These are phyloP conservation scores for Stipa capillata DNA, from an alignment of 176 grass and related monocot genomes.

Conservation along the genomic window DNA sequence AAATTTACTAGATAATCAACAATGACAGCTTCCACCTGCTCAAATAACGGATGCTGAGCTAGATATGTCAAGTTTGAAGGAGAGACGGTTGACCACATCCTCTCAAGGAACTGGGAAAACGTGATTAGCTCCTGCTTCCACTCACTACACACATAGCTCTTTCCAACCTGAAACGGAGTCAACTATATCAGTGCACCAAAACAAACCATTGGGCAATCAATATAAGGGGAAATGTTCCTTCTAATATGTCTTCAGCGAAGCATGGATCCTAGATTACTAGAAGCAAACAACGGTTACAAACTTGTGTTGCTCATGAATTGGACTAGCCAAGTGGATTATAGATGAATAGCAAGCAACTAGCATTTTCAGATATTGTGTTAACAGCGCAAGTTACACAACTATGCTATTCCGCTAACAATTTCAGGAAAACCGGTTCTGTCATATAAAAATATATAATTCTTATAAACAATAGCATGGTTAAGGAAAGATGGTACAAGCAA, in stretches of 20 bases:
- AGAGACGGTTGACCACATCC: slow-evolving; percentile 42
- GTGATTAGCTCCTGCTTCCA: slow-evolving; percentile 98
- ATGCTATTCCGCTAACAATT: too few relatives aligned
- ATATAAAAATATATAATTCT: too few relatives aligned
- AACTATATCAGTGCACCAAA: slow-evolving; percentile 9
- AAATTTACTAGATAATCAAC: slow-evolving; percentile 14
- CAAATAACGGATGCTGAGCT: slow-evolving; percentile 93
- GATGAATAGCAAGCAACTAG: not conserved
- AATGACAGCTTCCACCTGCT: slow-evolving; percentile 50
- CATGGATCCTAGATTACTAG: too few relatives aligned
- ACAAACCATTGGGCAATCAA: slow-evolving; percentile 19
- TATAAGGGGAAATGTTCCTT: not conserved
- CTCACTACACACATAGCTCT: slow-evolving; percentile 67
- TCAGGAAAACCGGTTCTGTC: too few relatives aligned
- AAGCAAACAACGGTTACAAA: not conserved
- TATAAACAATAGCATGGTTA: not conserved
- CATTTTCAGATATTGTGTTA: not conserved
- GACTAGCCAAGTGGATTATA: not conserved
- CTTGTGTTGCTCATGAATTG: not conserved
- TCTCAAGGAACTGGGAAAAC: slow-evolving; percentile 86
- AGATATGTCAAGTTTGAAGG: slow-evolving; percentile 71
- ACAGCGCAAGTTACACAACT: not conserved
- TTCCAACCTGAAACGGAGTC: slow-evolving; percentile 58
- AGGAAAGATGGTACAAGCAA: not conserved
- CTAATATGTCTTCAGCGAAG: not conserved